Conservation (phyloP, 768 basidiomycete species). For the Leccinellum albellum region DNA sequence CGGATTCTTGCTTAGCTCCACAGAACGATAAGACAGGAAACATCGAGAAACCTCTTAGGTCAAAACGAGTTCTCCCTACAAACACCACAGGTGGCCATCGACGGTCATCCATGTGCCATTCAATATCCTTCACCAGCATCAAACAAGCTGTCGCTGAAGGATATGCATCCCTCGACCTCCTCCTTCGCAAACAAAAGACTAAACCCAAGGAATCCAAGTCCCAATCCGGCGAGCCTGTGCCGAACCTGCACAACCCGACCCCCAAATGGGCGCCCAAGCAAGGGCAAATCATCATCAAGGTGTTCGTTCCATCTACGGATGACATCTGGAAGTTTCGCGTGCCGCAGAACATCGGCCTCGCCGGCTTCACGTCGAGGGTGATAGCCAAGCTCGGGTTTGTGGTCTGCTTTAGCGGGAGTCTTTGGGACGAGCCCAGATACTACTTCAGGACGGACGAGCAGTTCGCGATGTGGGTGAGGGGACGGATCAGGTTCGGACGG, state of each 20-base stretch:
- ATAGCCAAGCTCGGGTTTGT: conserved; percentile 35
- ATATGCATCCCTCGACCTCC: conserved; percentile 14
- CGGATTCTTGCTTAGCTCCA: not conserved
- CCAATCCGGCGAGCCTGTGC: not conserved
- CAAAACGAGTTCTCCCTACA: not conserved
- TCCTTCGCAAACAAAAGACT: conserved; percentile 13
- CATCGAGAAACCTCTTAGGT: not conserved
- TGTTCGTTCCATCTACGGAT: conserved; percentile 37
- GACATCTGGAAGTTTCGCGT: conserved; percentile 40
- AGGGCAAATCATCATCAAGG: conserved; percentile 37
- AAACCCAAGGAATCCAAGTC: not conserved
- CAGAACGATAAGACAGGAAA: not conserved
- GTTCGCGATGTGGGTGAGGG: conserved; percentile 34
- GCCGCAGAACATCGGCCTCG: conserved; percentile 29
- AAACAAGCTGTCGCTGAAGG: conserved; percentile 12
- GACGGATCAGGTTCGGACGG: conserved; percentile 31
- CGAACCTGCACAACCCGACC: not conserved
- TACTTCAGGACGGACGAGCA: conserved; percentile 29
- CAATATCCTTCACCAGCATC: conserved; percentile 16
- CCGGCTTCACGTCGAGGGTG: conserved; percentile 31
- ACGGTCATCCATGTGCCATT: conserved; percentile 12
- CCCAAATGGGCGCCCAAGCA: conserved; percentile 32
- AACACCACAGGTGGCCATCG: conserved; percentile 3
- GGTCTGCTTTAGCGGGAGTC: conserved; percentile 32
- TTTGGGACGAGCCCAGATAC: conserved; percentile 27